phyloP scores from a whole-genome alignment of 2,329 filamentous ascomycete species.

The Pseudopithomyces maydicus region DNA sequence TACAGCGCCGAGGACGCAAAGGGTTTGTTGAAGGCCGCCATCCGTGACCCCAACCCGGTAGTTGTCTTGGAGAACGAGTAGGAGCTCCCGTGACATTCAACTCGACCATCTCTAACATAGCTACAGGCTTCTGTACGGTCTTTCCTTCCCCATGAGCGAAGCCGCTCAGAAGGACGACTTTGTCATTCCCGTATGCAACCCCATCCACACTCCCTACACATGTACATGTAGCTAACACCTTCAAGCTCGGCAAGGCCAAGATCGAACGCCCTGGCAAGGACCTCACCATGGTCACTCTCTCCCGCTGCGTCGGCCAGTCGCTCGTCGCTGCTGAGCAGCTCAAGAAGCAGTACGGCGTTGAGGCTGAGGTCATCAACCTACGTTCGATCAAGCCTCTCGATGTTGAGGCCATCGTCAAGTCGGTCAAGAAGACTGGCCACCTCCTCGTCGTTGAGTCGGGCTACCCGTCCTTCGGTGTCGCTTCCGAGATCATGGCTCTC shows the following conservation, averaged over 20 bases:
- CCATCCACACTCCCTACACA: not conserved
- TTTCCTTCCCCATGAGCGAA: constrained; percentile 95
- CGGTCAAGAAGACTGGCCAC: constrained; percentile 96
- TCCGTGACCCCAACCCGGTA: constrained; percentile 97
- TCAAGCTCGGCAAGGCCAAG: constrained; percentile 92
- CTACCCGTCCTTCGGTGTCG: constrained; percentile 93
- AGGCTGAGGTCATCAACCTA: constrained; percentile 96
- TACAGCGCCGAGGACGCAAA: constrained; percentile 99
- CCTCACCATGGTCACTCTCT: constrained; percentile 91
- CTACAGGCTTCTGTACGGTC: constrained; percentile 79
- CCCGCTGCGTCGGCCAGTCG: constrained; percentile 92
- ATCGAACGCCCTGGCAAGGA: constrained; percentile 96
- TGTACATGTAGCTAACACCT: constrained; percentile 14
- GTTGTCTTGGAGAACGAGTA: constrained; percentile 66
- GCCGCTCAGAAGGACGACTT: constrained; percentile 96
- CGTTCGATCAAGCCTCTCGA: constrained; percentile 97
- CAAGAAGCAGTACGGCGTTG: constrained; percentile 95
- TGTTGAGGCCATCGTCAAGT: constrained; percentile 92
- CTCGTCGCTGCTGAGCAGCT: constrained; percentile 86
- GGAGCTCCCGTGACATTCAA: constrained; percentile 9
- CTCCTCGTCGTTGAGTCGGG: constrained; percentile 93
- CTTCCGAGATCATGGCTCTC: constrained; percentile 88
- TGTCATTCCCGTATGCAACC: constrained; percentile 70
- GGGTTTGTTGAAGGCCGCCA: constrained; percentile 95
- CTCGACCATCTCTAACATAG: constrained; percentile 16